Conservation (phyloP, 345 rosid genomes). For the Linum lewisii region DNA sequence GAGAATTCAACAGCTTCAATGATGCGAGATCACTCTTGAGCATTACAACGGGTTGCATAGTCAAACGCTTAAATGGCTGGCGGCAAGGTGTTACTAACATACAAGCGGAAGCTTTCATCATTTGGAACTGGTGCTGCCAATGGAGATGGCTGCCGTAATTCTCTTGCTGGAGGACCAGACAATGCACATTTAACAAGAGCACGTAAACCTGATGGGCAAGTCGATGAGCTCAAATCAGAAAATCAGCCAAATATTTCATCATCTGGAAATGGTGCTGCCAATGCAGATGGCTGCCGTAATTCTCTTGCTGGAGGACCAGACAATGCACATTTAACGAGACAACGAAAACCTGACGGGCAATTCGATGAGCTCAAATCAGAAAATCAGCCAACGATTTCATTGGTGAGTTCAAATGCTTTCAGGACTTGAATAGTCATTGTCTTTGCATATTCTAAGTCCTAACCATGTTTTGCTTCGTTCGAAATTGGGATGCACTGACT, state of each 20-base stretch:
- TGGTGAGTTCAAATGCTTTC: conserved; percentile 15
- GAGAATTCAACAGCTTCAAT: not conserved
- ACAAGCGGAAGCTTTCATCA: conserved; percentile 29
- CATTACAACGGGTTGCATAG: conserved; percentile 1
- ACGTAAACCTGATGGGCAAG: not conserved
- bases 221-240: conserved; percentile 6
- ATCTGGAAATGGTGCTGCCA: conserved; percentile 9
- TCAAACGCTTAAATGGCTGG: conserved; percentile 23
- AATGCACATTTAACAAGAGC: not conserved
- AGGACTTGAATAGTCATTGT: not conserved
- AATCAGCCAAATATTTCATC: conserved; percentile 10
- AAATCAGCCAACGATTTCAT: conserved; percentile 9
- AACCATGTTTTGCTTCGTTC: no score
- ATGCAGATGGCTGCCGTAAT: conserved; percentile 11
- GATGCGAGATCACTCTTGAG: not conserved
- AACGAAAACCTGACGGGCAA: not conserved
- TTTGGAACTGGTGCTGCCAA: conserved; percentile 8
- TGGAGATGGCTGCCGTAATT: conserved; percentile 12
- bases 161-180: conserved; percentile 11
- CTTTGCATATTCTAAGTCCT: not conserved
- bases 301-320: conserved; percentile 12
- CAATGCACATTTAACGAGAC: not conserved
- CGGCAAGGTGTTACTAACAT: conserved; percentile 27
- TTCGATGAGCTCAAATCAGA: conserved; percentile 5
- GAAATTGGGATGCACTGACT: not conserved